These are phyloP conservation scores for Papilionanthe hybrid DNA, from an alignment of 116 monocot species.

Conservation along the genomic window DNA sequence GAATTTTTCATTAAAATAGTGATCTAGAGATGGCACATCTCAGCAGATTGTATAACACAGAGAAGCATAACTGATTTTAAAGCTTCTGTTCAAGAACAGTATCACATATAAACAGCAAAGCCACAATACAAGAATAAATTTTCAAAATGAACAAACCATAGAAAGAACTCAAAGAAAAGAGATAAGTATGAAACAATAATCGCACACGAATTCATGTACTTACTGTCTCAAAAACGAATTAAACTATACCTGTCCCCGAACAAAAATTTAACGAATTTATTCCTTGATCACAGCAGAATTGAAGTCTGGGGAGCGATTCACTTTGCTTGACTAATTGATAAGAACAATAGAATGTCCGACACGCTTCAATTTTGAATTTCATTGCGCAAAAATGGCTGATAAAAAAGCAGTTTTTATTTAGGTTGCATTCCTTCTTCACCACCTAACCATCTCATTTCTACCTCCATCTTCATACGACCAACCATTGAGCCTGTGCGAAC, in stretches of 20 bases:
- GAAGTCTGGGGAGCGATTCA: not conserved
- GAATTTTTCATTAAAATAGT: not conserved
- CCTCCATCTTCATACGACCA: not conserved
- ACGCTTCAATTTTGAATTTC: not conserved
- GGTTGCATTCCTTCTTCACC: not conserved
- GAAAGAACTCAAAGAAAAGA: not conserved
- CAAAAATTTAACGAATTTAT: not conserved
- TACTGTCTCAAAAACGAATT: not conserved
- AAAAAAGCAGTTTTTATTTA: not conserved
- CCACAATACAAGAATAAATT: not conserved
- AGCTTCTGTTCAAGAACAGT: not conserved
- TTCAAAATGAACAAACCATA: not conserved
- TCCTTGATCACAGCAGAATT: not conserved
- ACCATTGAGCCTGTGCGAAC: not conserved
- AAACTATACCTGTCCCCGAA: not conserved
- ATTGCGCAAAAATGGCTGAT: not conserved
- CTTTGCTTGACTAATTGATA: not conserved
- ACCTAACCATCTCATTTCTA: not conserved
- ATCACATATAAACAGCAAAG: constrained; percentile 2
- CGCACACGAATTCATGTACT: not conserved
- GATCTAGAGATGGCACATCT: not conserved
- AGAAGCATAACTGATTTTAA: not conserved
- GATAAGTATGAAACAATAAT: not conserved
- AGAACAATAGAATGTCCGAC: not conserved
- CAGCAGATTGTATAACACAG: not conserved